A percentile compares a stretch with the other conserved stretches of the same genome.
phyloP scores from a whole-genome alignment of 768 basidiomycete species.

The Mycena belliarum region DNA sequence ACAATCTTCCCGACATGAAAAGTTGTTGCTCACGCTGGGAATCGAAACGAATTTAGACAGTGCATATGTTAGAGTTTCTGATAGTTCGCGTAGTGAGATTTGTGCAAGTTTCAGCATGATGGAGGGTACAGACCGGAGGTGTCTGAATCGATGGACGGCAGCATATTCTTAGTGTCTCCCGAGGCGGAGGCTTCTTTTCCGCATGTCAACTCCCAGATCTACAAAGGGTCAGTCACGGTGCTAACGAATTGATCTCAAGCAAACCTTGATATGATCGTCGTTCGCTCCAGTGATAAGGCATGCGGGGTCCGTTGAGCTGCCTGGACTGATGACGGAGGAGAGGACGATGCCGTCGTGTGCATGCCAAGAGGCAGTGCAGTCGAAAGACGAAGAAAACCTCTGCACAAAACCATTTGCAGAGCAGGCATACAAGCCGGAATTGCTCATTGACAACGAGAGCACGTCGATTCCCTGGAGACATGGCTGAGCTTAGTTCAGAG shows the following conservation, averaged over 20 bases:
- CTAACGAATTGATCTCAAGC: neutral
- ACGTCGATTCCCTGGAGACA: conserved; percentile 69
- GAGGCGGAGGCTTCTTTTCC: conserved; percentile 20
- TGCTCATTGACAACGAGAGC: conserved; percentile 73
- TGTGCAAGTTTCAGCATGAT: too few relatives aligned
- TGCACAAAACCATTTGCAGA: conserved; percentile 69
- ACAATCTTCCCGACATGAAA: conserved; percentile 78
- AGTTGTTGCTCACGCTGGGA: conserved; percentile 77
- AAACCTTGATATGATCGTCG: conserved; percentile 82
- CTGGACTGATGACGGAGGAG: conserved; percentile 64
- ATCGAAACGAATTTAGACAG: conserved; percentile 86
- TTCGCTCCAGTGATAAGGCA: conserved; percentile 79
- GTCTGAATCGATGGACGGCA: conserved; percentile 15
- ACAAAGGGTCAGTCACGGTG: neutral
- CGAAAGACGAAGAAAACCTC: conserved; percentile 84
- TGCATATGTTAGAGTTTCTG: conserved; percentile 76
- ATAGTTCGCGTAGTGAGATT: neutral
- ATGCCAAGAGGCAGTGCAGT: conserved; percentile 80
- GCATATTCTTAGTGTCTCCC: conserved; percentile 23
- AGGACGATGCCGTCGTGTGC: conserved; percentile 84
- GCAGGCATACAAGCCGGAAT: conserved; percentile 65
- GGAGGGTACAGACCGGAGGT: conserved; percentile 25
- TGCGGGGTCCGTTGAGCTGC: conserved; percentile 29
- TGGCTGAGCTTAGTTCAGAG: conserved; percentile 2
- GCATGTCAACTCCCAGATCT: conserved; percentile 60